A percentile compares a stretch with the other conserved stretches of the same genome.
These are phyloP conservation scores for Capsicum baccatum DNA, from an alignment of 257 asterid genomes.

Conservation along the genomic window DNA sequence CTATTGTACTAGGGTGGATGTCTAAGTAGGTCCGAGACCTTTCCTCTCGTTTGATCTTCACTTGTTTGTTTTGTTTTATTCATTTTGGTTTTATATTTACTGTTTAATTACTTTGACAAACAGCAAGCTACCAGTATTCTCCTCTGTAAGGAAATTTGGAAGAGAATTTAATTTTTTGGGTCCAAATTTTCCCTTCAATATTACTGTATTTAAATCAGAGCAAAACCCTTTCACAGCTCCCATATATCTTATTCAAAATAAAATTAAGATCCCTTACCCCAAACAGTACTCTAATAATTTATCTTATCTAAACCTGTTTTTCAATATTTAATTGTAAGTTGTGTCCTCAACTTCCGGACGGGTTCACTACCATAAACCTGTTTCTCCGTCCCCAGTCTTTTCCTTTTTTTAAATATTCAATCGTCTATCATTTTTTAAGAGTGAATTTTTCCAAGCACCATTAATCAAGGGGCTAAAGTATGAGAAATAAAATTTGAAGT, in stretches of 20 bases:
- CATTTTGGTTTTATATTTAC: not conserved
- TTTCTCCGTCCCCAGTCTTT: not conserved
- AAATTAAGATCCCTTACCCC: not conserved
- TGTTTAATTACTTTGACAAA: conserved; percentile 8
- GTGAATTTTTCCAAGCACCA: conserved; percentile 8
- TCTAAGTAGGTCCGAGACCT: not conserved
- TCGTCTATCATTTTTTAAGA: not conserved
- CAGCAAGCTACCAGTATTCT: not conserved
- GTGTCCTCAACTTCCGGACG: not conserved
- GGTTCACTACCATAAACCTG: conserved; percentile 4
- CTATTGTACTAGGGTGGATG: too few species aligned
- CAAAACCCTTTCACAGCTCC: not conserved
- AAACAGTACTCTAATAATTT: not conserved
- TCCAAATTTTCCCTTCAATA: not conserved
- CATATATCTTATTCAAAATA: not conserved
- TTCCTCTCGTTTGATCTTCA: not conserved
- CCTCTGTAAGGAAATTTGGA: not conserved
- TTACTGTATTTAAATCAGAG: not conserved
- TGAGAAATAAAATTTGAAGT: not conserved
- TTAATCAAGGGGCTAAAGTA: not conserved
- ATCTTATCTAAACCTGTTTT: not conserved
- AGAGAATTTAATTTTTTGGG: not conserved
- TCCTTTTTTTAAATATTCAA: not conserved
- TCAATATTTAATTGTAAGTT: not conserved
- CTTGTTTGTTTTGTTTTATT: not conserved